Percentiles rank a stretch among this genome's conserved stretches.
These are phyloP conservation scores for Cryptosporidium viatorum DNA, from an alignment of 169 alveolate genomes.

Conservation along the genomic window DNA sequence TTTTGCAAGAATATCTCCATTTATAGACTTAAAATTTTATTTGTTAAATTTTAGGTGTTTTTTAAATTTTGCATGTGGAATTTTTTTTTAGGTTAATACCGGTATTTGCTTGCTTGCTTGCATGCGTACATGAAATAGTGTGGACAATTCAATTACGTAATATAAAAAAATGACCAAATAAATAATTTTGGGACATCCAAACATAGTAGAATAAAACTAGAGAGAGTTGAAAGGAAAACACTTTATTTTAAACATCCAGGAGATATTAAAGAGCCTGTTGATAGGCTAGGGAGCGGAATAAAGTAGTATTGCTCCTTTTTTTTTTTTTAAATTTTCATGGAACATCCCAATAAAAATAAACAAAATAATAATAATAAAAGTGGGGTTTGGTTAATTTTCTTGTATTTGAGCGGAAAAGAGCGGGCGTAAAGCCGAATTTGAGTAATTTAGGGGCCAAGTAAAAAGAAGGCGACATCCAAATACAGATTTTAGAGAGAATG, in stretches of 20 bases:
- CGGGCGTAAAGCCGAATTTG: background rate
- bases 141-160: background rate
- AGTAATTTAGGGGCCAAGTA: background rate
- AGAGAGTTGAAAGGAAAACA: background rate
- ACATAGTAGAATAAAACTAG: background rate
- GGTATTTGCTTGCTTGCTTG: background rate
- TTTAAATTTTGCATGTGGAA: background rate
- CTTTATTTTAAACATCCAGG: background rate
- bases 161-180: background rate
- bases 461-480: background rate
- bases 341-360: background rate
- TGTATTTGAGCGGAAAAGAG: constrained; percentile 1
- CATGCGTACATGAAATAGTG: background rate
- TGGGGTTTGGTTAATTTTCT: constrained; percentile 21
- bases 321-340: background rate
- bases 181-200: background rate
- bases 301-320: background rate
- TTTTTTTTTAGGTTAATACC: background rate
- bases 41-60: background rate
- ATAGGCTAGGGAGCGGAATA: background rate
- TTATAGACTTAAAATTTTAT: background rate
- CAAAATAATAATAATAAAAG: background rate
- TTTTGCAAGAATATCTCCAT: background rate
- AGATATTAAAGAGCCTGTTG: background rate
- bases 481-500: constrained; percentile 1